Evolutionary conservation across 2,329 filamentous ascomycete genomes (phyloP).

Genomic region (Calonectria naviculata): DNA sequence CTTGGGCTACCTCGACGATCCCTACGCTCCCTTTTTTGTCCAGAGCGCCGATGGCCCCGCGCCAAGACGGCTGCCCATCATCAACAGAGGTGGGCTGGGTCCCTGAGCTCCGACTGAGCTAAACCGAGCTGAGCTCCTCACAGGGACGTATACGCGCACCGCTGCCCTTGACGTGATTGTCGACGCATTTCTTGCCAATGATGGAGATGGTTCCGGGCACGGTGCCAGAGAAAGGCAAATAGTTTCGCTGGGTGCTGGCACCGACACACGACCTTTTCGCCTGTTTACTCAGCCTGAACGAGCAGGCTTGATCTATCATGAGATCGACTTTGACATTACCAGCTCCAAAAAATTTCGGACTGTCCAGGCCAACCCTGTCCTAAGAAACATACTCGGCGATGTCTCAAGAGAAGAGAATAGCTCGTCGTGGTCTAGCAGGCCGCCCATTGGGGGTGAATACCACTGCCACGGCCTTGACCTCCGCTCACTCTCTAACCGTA

Average conservation of each 20-base stretch:
- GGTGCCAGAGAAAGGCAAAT: constrained; percentile 71
- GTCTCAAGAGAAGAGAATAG: constrained; percentile 42
- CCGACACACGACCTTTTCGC: constrained; percentile 89
- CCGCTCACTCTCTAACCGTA: constrained; percentile 60
- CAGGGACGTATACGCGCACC: constrained; percentile 94
- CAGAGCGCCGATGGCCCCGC: constrained; percentile 56
- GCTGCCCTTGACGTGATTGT: constrained; percentile 84
- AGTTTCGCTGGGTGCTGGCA: constrained; percentile 91
- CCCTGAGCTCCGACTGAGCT: neutral
- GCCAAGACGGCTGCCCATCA: constrained; percentile 83
- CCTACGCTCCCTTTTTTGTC: constrained; percentile 79
- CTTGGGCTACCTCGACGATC: constrained; percentile 85
- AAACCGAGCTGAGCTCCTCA: constrained; percentile 30
- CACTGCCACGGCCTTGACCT: constrained; percentile 77
- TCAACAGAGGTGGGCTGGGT: constrained; percentile 81
- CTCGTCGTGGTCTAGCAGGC: constrained; percentile 59
- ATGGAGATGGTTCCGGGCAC: constrained; percentile 40
- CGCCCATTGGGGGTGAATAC: constrained; percentile 56
- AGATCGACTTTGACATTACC: constrained; percentile 87
- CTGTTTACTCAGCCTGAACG: constrained; percentile 63
- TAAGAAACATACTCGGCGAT: constrained; percentile 53
- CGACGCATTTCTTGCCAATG: constrained; percentile 70
- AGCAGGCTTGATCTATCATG: constrained; percentile 79
- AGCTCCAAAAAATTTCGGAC: constrained; percentile 72
- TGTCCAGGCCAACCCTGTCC: constrained; percentile 57